Conservation (phyloP, 345 rosid genomes). For the Populus davidiana region DNA sequence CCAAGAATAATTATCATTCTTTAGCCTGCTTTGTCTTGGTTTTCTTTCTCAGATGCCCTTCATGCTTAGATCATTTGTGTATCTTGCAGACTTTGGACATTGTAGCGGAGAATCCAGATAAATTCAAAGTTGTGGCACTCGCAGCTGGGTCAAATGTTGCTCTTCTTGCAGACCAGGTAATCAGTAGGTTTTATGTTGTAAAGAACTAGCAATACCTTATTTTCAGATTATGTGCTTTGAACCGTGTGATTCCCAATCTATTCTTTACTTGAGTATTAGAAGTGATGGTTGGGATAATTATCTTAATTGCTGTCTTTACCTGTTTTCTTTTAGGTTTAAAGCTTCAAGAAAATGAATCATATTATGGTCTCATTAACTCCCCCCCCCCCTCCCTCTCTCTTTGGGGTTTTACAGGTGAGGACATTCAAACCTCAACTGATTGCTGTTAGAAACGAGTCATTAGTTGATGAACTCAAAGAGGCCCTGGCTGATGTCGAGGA, state of each 20-base stretch:
- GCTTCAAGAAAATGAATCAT: background rate
- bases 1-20: background rate
- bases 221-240: background rate
- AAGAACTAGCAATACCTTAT: conserved; percentile 1
- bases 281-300: background rate
- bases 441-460: conserved; percentile 70
- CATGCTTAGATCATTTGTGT: background rate
- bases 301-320: background rate
- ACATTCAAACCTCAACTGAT: conserved; percentile 84
- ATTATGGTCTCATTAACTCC: background rate
- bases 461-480: conserved; percentile 70
- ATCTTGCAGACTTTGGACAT: conserved; percentile 80
- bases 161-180: conserved; percentile 93
- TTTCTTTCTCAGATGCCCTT: background rate
- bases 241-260: background rate
- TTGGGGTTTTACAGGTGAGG: conserved; percentile 55
- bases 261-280: background rate
- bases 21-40: background rate
- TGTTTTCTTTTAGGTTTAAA: background rate
- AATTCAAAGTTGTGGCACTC: conserved; percentile 82
- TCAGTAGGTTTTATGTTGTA: background rate
- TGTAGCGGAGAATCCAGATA: conserved; percentile 83
- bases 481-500: conserved; percentile 74
- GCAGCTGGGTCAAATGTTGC: conserved; percentile 96
- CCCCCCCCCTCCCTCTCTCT: background rate